These are phyloP conservation scores for Sugiyamaella sp. DNA, from an alignment of 1,139 yeast species.

Conservation along the genomic window DNA sequence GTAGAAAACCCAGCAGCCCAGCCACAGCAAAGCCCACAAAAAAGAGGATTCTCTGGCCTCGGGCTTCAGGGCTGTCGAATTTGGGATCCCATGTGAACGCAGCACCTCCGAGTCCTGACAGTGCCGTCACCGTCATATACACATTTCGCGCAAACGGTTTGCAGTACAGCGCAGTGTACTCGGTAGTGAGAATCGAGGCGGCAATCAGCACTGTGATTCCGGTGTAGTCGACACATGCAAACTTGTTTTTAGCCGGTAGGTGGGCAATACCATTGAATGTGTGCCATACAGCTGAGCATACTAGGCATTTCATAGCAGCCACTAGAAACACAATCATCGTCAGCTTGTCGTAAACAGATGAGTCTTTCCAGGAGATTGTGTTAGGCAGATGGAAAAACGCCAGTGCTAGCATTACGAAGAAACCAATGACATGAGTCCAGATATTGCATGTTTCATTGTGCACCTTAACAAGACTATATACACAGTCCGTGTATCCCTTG, in stretches of 20 bases:
- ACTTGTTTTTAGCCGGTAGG: constrained; percentile 62
- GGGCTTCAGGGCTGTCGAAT: constrained; percentile 84
- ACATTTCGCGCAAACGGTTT: constrained; percentile 53
- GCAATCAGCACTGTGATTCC: constrained; percentile 91
- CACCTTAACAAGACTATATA: constrained; percentile 58
- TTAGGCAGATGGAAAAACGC: constrained; percentile 64
- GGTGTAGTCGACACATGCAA: constrained; percentile 93
- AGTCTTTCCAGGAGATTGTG: constrained; percentile 46
- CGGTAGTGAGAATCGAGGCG: constrained; percentile 86
- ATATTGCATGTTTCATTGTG: constrained; percentile 94
- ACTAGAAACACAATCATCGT: constrained; percentile 65
- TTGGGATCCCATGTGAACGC: constrained; percentile 86
- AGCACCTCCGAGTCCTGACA: constrained; percentile 74
- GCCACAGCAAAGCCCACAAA: constrained; percentile 77
- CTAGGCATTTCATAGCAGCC: constrained; percentile 76
- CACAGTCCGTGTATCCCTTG: constrained; percentile 61
- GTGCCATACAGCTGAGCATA: constrained; percentile 88
- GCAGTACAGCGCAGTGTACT: constrained; percentile 74
- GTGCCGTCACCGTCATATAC: constrained; percentile 62
- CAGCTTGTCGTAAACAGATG: constrained; percentile 52
- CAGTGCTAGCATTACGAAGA: constrained; percentile 58
- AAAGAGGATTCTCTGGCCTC: constrained; percentile 79
- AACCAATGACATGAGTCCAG: constrained; percentile 88
- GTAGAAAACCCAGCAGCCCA: constrained; percentile 68
- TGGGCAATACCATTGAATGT: constrained; percentile 82